A percentile compares a stretch with the other conserved stretches of the same genome.
Conservation (phyloP, 2,329 filamentous ascomycete genomes). For the Aspergillus felis region DNA sequence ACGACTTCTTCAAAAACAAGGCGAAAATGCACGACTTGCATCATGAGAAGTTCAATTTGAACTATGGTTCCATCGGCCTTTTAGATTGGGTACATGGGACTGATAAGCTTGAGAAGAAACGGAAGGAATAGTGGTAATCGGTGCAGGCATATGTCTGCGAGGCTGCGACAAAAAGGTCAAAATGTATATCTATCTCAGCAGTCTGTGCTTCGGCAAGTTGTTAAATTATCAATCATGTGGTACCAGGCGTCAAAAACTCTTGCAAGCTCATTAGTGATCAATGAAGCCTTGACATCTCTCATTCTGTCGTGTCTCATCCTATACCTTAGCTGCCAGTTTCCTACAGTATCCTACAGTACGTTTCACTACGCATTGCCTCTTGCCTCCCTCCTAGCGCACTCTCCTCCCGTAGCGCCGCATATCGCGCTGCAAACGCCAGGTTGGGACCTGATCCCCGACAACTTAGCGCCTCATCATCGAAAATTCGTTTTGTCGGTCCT, state of each 20-base stretch:
- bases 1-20: slow-evolving; percentile 47
- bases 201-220: neutral
- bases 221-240: neutral
- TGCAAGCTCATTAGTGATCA: neutral
- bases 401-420: slow-evolving; percentile 76
- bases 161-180: neutral
- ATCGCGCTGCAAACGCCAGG: slow-evolving; percentile 60
- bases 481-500: slow-evolving; percentile 27
- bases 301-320: neutral
- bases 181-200: neutral
- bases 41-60: slow-evolving; percentile 54
- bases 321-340: neutral
- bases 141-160: neutral
- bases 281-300: neutral
- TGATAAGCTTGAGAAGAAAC: slow-evolving; percentile 12
- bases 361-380: slow-evolving; percentile 38
- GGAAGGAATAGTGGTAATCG: neutral
- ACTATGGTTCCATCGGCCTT: slow-evolving; percentile 51
- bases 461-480: slow-evolving; percentile 40
- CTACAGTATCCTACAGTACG: neutral
- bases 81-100: slow-evolving; percentile 57
- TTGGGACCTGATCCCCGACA: slow-evolving; percentile 69
- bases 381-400: slow-evolving; percentile 61
- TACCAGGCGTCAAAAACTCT: neutral
- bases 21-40: slow-evolving; percentile 55